phyloP scores from a whole-genome alignment of 164 flowering plant genomes.

The Tinospora cordifolia region DNA sequence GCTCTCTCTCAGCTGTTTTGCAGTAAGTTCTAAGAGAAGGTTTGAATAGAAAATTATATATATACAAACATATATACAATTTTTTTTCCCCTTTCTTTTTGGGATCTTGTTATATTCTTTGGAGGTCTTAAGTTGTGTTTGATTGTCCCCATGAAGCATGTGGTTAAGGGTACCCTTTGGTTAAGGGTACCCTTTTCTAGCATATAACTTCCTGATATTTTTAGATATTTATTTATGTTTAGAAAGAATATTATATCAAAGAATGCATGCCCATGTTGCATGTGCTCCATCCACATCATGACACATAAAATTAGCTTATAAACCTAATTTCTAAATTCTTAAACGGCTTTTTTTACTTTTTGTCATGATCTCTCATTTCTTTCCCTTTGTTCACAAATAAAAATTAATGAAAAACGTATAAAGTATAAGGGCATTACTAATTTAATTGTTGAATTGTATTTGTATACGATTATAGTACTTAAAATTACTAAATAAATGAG shows the following conservation, averaged over 20 bases:
- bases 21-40: conserved; percentile 17
- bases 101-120: conserved; percentile 38
- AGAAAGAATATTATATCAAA: conserved; percentile 28
- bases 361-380: conserved; percentile 7
- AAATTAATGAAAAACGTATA: conserved; percentile 13
- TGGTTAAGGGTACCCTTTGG: conserved; percentile 24
- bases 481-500: no score
- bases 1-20: conserved; percentile 21
- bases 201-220: conserved; percentile 1
- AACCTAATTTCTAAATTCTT: conserved; percentile 11
- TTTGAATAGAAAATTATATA: background rate
- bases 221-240: conserved; percentile 17
- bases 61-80: no score
- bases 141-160: conserved; percentile 55
- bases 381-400: conserved; percentile 7
- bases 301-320: background rate
- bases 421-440: no score
- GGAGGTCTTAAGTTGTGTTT: conserved; percentile 14
- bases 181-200: conserved; percentile 13
- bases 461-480: no score
- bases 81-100: conserved; percentile 18
- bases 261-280: conserved; percentile 39
- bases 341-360: conserved; percentile 6
- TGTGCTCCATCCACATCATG: conserved; percentile 26
- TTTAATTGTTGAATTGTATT: no score